Base-by-base conservation (phyloP, 2,329 filamentous ascomycete species). In the Pyricularia sp. region DNA sequence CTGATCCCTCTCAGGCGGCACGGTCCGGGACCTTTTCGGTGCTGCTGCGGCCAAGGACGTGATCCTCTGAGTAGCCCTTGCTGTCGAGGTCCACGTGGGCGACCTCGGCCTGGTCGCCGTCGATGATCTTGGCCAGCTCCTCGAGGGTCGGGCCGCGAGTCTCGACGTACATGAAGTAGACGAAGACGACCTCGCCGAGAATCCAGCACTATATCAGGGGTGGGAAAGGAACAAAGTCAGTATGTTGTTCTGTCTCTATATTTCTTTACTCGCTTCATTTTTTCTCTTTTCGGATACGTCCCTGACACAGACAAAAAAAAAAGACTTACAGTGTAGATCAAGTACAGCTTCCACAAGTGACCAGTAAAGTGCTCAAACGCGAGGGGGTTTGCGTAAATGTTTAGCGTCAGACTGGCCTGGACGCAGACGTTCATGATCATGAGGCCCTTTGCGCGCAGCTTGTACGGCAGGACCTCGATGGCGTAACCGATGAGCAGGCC, bases 81-180 rank as follows among this genome's bases (percentile, higher is more conserved):
- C 75, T 72, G 55, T 81, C 70, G 69, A 82, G 77, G 65, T 82
- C 66, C 16, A 35, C 53, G 66, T 77, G 75, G 6, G 76, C 79
- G 19, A 81, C 80, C 60, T 74, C 69, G 44, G 82, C 84, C 22
- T 81, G 75, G 35, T 86, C 81, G 53, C 84, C 85, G 69, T 88
- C 85, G 73, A 88, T 88, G 74, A 88, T 81, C 75, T 84, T 84
- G 71, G 83, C 84, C 62, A 88, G 79, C 74, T 88, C 85, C 75
- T 88, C 85, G 44, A 88, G 84, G 22, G 85, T 87, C 2, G 83
- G 82, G 35, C 85, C 84, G 68, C 80, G 81, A 53, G 85, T 88
- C 75, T 89, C 85, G 68, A 87, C 75, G 70, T 78, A 79, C 76
- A 79, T 78, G 72, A 78, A 81, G 74, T 82, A 85, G 67, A 85